These are phyloP conservation scores for Beauveria sp. DNA, from an alignment of 2,329 filamentous ascomycete genomes.

Conservation along the genomic window DNA sequence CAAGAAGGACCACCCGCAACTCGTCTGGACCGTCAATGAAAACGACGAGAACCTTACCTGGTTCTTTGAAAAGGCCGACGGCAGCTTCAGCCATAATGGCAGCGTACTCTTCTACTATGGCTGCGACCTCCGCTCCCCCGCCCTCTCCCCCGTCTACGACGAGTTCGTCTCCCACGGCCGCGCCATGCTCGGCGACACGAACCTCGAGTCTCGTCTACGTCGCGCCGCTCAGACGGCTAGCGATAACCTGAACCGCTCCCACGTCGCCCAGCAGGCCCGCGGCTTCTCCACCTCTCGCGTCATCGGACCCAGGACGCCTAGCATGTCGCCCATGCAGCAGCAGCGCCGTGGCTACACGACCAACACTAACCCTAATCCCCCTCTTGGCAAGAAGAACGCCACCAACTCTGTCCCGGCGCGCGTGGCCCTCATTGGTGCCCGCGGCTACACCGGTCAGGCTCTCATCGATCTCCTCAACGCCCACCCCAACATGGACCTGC, in stretches of 20 bases:
- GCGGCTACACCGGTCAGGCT: constrained; percentile 90
- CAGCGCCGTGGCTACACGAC: constrained; percentile 17
- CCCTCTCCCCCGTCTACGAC: constrained; percentile 69
- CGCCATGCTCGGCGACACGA: constrained; percentile 82
- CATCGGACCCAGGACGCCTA: constrained; percentile 1
- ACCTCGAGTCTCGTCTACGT: constrained; percentile 78
- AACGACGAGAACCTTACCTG: constrained; percentile 95
- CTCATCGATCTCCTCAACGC: constrained; percentile 79
- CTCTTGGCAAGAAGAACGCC: constrained; percentile 79
- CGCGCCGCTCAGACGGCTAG: constrained; percentile 66
- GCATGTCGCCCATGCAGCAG: constrained; percentile 4
- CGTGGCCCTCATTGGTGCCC: constrained; percentile 81
- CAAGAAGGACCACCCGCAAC: constrained; percentile 85
- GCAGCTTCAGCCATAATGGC: constrained; percentile 76
- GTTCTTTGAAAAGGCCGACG: constrained; percentile 97
- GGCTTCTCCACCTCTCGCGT: constrained; percentile 9
- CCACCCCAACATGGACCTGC: constrained; percentile 84
- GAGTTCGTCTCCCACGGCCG: constrained; percentile 79
- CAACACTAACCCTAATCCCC: constrained; percentile 62
- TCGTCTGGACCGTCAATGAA: constrained; percentile 94
- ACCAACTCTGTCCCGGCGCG: constrained; percentile 72
- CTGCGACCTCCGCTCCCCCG: constrained; percentile 68
- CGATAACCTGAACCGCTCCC: constrained; percentile 32
- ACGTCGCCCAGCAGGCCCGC: constrained; percentile 18
- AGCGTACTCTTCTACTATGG: constrained; percentile 97